Conservation (phyloP, 2,329 filamentous ascomycete genomes). For the Aspergillus pseudoterreus region DNA sequence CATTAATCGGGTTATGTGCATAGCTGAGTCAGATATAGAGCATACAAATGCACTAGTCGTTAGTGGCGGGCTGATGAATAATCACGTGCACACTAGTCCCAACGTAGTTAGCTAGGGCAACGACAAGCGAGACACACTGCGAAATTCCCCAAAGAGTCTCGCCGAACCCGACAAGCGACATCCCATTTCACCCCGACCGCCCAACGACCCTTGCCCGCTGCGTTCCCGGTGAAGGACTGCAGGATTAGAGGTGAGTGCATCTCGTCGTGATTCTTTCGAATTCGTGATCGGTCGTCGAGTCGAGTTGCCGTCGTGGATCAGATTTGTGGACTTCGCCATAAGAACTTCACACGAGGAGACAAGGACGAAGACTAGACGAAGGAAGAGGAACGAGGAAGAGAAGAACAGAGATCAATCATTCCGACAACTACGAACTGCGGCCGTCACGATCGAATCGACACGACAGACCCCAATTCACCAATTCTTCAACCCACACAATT, state of each 20-base stretch:
- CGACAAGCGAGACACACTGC: conserved; percentile 44
- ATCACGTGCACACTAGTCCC: conserved; percentile 17
- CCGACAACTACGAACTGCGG: too few species aligned
- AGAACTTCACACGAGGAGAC: too few species aligned
- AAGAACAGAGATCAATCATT: background rate
- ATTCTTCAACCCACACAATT: background rate
- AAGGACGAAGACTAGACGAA: too few species aligned
- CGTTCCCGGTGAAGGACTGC: conserved; percentile 45
- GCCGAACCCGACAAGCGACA: conserved; percentile 31
- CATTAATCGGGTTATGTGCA: conserved; percentile 11
- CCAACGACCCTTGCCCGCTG: conserved; percentile 38
- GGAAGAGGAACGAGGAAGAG: background rate
- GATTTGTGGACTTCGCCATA: background rate
- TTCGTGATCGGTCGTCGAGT: background rate
- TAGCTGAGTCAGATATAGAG: background rate
- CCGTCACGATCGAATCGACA: background rate
- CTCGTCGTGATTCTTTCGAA: conserved; percentile 4
- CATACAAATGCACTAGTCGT: too few species aligned
- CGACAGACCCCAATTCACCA: background rate
- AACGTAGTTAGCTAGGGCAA: conserved; percentile 36
- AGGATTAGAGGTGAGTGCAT: conserved; percentile 41
- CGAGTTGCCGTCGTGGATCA: background rate
- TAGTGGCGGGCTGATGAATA: background rate
- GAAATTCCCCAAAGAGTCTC: conserved; percentile 38
- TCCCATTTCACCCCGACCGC: conserved; percentile 38